A percentile compares a stretch with the other conserved stretches of the same genome.
Conservation (phyloP, 306 rosid genomes). For the Glycyrrhiza uralensis region DNA sequence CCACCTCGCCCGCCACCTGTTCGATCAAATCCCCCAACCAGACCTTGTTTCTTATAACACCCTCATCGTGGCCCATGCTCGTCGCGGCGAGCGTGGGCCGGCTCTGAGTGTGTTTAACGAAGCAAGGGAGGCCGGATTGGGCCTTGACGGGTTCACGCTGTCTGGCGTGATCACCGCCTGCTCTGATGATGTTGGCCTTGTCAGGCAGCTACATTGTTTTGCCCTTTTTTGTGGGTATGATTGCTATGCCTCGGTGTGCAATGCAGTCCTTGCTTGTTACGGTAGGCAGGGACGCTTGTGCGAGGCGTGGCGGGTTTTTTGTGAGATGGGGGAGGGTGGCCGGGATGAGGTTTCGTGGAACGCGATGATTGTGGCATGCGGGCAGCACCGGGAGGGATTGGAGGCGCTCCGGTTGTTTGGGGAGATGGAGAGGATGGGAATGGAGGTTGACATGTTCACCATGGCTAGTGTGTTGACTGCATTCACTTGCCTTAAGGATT, state of each 20-base stretch:
- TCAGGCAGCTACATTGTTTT: constrained; percentile 49
- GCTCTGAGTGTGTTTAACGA: constrained; percentile 45
- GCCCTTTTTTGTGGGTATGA: constrained; percentile 50
- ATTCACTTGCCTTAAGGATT: constrained; percentile 58
- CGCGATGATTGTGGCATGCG: constrained; percentile 66
- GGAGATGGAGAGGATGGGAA: constrained; percentile 57
- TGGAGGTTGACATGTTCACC: constrained; percentile 70
- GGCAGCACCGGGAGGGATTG: constrained; percentile 62
- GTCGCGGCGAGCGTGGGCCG: constrained; percentile 35
- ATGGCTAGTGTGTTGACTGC: constrained; percentile 85
- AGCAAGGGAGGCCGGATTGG: constrained; percentile 40
- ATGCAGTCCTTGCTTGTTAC: constrained; percentile 51
- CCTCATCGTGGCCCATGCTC: constrained; percentile 58
- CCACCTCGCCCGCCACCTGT: constrained; percentile 35
- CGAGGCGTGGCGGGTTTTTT: constrained; percentile 35
- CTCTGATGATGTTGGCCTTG: constrained; percentile 37
- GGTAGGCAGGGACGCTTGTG: constrained; percentile 46
- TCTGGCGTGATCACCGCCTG: constrained; percentile 41
- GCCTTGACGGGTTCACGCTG: constrained; percentile 66
- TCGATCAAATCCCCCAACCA: constrained; percentile 42
- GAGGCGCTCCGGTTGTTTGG: constrained; percentile 57
- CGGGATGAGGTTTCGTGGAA: constrained; percentile 84
- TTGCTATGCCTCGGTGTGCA: constrained; percentile 58
- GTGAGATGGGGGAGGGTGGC: constrained; percentile 46
- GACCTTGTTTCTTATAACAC: constrained; percentile 48